Conservation (phyloP, 1,284 basidiomycete genomes). For the Golubevia sp. region DNA sequence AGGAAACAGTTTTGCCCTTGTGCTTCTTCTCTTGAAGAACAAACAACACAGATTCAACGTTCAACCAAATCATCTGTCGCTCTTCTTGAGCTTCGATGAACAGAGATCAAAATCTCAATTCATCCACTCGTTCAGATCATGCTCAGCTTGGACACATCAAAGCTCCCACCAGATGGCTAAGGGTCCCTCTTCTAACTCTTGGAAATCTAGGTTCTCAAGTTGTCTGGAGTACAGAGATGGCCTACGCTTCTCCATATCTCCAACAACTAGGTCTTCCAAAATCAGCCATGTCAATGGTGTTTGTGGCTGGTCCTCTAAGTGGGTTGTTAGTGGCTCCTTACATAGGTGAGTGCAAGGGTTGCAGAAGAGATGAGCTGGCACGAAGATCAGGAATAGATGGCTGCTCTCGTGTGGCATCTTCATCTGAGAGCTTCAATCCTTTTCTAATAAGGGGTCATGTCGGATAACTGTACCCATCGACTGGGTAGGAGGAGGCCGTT, state of each 20-base stretch:
- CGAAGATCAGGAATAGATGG: background rate
- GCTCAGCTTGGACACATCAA: background rate
- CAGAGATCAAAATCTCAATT: no score
- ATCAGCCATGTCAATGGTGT: constrained; percentile 40
- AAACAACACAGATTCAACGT: no score
- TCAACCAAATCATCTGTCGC: no score
- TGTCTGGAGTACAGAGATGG: constrained; percentile 58
- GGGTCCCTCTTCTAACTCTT: constrained; percentile 35
- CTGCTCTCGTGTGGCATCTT: background rate
- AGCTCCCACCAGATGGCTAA: background rate
- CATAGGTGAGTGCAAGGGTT: constrained; percentile 22
- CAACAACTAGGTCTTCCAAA: constrained; percentile 48
- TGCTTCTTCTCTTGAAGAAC: no score
- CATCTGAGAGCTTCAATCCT: background rate
- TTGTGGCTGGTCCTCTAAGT: constrained; percentile 48
- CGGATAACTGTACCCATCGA: constrained; percentile 34
- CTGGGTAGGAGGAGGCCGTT: constrained; percentile 48
- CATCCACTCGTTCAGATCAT: no score
- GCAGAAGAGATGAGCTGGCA: constrained; percentile 8
- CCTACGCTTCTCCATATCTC: constrained; percentile 47
- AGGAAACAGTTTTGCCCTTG: no score
- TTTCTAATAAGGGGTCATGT: constrained; percentile 12
- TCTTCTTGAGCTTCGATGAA: no score
- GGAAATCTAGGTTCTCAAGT: constrained; percentile 47
- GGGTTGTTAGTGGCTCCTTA: constrained; percentile 54